Percentiles rank a stretch among this genome's conserved stretches.
Conservation (phyloP, 164 flowering plant genomes). For the Chimonanthus salicifolius region DNA sequence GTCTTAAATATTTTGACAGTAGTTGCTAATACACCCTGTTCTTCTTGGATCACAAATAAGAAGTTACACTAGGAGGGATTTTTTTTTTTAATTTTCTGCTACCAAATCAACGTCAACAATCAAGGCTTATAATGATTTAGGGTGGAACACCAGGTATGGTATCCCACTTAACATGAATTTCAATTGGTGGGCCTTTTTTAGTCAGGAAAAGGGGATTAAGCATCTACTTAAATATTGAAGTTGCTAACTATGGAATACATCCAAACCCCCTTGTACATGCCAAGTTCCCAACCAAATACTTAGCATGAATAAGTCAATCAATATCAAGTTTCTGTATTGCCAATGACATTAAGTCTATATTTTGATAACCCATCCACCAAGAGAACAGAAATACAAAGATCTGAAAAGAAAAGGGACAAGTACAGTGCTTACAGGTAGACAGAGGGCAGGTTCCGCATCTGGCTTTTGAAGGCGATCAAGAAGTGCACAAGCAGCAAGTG, state of each 20-base stretch:
- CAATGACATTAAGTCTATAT: background rate
- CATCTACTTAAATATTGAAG: no score
- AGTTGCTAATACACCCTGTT: background rate
- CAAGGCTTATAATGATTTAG: background rate
- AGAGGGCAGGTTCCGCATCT: conserved; percentile 76
- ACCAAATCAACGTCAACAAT: background rate
- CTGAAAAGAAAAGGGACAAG: no score
- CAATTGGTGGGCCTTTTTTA: background rate
- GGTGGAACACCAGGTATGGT: background rate
- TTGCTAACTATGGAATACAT: background rate
- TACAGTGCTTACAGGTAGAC: conserved; percentile 54
- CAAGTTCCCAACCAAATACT: background rate
- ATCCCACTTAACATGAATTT: background rate
- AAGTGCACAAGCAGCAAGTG: conserved; percentile 91
- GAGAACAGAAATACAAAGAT: background rate
- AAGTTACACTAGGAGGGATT: background rate
- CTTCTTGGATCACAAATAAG: background rate
- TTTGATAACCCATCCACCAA: background rate
- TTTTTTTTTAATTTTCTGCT: no score
- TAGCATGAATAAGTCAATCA: background rate
- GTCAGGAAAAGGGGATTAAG: background rate
- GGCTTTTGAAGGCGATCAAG: conserved; percentile 81
- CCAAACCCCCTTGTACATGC: background rate
- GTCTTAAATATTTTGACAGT: background rate
- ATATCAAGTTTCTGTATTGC: background rate